Conservation (phyloP, 2,329 filamentous ascomycete genomes). For the Beauveria sp. region DNA sequence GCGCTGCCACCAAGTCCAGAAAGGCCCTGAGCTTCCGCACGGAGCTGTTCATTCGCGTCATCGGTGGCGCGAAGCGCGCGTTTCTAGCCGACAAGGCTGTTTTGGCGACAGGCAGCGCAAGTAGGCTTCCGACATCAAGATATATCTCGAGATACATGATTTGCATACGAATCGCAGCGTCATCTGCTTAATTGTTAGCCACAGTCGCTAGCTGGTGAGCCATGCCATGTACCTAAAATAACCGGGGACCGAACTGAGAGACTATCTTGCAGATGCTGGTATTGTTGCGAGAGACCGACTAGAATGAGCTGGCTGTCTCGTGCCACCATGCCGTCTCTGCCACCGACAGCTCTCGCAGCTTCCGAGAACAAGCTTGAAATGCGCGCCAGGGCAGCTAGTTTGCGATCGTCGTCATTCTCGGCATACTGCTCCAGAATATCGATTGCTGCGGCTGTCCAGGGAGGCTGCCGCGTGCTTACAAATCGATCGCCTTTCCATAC, state of each 20-base stretch:
- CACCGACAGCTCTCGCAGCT: not conserved
- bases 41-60: not conserved
- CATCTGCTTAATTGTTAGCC: not conserved
- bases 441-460: not conserved
- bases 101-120: constrained; percentile 10
- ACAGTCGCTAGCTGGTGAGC: not conserved
- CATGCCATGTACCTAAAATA: not conserved
- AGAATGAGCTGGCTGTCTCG: constrained; percentile 3
- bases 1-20: constrained; percentile 3
- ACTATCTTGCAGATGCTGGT: not conserved
- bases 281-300: not conserved
- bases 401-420: not conserved
- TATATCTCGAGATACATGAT: constrained; percentile 11
- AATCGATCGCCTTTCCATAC: constrained; percentile 6
- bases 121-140: constrained; percentile 11
- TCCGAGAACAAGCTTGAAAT: not conserved
- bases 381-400: not conserved
- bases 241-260: not conserved
- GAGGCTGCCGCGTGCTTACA: not conserved
- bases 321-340: not conserved
- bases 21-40: constrained; percentile 3
- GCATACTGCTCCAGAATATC: constrained; percentile 1
- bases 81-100: constrained; percentile 2
- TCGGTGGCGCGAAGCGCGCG: not conserved
- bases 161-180: constrained; percentile 3